These are phyloP conservation scores for Fraxinus platypoda DNA, from an alignment of 305 asterid species.

Conservation along the genomic window DNA sequence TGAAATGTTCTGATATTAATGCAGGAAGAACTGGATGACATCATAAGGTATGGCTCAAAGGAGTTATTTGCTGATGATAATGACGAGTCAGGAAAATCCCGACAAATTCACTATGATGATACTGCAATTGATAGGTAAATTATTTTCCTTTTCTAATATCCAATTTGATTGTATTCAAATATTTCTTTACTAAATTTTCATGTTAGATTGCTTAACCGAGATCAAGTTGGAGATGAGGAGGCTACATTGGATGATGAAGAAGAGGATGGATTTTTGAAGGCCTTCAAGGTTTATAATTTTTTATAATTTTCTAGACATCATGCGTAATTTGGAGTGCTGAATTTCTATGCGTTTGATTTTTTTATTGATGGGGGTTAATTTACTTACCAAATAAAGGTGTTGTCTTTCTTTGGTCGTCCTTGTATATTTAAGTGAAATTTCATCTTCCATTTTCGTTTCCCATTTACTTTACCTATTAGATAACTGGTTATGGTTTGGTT, in stretches of 20 bases:
- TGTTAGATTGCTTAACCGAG: constrained; percentile 82
- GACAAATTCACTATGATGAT: constrained; percentile 97
- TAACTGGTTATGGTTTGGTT: neutral
- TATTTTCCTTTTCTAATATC: constrained; percentile 8
- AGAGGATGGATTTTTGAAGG: constrained; percentile 91
- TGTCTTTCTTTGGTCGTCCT: neutral
- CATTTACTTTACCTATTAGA: neutral
- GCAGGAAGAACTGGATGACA: constrained; percentile 97
- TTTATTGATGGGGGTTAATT: constrained; percentile 4
- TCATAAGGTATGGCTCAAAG: constrained; percentile 92
- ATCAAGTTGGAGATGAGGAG: constrained; percentile 81
- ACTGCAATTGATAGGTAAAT: constrained; percentile 89
- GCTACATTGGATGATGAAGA: constrained; percentile 80
- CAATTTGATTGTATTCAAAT: constrained; percentile 14
- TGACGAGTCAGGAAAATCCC: constrained; percentile 89
- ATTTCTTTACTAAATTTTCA: constrained; percentile 21
- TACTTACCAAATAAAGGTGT: neutral
- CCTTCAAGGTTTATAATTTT: constrained; percentile 76
- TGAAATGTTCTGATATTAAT: constrained; percentile 30
- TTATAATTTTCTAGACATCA: constrained; percentile 16
- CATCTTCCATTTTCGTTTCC: neutral
- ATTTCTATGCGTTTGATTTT: constrained; percentile 6
- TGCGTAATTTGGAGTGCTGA: neutral
- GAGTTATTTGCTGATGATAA: constrained; percentile 94
- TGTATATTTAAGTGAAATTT: neutral